Evolutionary conservation across 169 alveolate species (phyloP).

Genomic region (Miamiensis avidus): DNA sequence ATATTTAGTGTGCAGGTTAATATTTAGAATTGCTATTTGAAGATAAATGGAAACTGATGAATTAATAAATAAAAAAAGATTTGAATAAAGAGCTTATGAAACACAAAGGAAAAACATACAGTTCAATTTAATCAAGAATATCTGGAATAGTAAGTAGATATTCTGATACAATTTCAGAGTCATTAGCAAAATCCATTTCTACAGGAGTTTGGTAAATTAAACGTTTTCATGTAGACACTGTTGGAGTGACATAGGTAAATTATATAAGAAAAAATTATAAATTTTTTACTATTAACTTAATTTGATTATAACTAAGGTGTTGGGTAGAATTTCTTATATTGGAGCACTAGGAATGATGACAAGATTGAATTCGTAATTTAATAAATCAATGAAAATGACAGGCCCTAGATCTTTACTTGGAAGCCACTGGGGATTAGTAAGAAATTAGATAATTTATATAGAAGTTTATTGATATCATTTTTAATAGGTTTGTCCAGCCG

Average conservation of each 20-base stretch:
- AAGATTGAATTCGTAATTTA: conserved; percentile 91
- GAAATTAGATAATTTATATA: no score
- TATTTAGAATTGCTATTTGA: conserved; percentile 97
- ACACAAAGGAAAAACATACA: conserved; percentile 69
- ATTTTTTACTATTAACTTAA: background rate
- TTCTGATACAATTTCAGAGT: conserved; percentile 93
- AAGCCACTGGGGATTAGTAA: conserved; percentile 99
- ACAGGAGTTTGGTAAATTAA: conserved; percentile 99
- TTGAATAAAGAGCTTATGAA: conserved; percentile 89
- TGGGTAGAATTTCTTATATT: conserved; percentile 96
- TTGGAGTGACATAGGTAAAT: conserved; percentile 95
- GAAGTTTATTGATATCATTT: no score
- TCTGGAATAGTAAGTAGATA: conserved; percentile 51
- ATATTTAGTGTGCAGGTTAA: conserved; percentile 95
- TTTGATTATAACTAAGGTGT: conserved; percentile 57
- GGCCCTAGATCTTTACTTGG: conserved; percentile 99
- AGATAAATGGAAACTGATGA: conserved; percentile 82
- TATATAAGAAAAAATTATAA: background rate
- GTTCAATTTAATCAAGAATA: conserved; percentile 63
- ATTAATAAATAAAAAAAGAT: conserved; percentile 48
- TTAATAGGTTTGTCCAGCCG: conserved; percentile 99
- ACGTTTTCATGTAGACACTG: conserved; percentile 97
- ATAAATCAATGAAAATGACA: conserved; percentile 94
- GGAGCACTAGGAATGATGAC: conserved; percentile 97
- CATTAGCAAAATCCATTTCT: conserved; percentile 95